Conservation (phyloP, 1,284 basidiomycete species). For the Trametes versicolor region DNA sequence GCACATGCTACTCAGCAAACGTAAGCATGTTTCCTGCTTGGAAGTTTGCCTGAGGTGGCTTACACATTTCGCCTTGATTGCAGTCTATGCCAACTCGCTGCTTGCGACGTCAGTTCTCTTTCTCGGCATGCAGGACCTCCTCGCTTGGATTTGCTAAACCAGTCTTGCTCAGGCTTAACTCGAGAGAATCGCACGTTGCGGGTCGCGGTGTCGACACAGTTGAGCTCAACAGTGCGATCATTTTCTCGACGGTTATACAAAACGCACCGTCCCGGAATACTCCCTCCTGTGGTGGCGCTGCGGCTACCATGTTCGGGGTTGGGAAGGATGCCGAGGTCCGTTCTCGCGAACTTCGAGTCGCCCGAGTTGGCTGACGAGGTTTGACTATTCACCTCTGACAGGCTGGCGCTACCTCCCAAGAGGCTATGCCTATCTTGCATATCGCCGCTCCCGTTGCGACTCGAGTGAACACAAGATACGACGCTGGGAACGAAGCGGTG, state of each 20-base stretch:
- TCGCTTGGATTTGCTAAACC: neutral
- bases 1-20: slow-evolving; percentile 34
- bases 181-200: slow-evolving; percentile 13
- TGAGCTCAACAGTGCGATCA: slow-evolving; percentile 3
- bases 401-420: neutral
- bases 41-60: neutral
- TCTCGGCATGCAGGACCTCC: neutral
- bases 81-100: slow-evolving; percentile 32
- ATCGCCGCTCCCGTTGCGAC: neutral
- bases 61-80: neutral
- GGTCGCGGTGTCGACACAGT: slow-evolving; percentile 25
- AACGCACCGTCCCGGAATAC: neutral
- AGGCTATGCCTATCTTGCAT: neutral
- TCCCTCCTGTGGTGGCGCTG: neutral
- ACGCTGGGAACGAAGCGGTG: too few relatives aligned
- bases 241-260: neutral
- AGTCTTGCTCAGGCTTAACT: slow-evolving; percentile 19
- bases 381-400: too few relatives aligned
- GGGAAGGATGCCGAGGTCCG: neutral
- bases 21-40: slow-evolving; percentile 9
- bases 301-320: neutral
- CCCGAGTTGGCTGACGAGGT: too few relatives aligned
- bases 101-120: slow-evolving; percentile 23
- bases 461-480: neutral
- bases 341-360: neutral